Base-by-base conservation (phyloP, 768 basidiomycete species). In the Suillus paluster region DNA sequence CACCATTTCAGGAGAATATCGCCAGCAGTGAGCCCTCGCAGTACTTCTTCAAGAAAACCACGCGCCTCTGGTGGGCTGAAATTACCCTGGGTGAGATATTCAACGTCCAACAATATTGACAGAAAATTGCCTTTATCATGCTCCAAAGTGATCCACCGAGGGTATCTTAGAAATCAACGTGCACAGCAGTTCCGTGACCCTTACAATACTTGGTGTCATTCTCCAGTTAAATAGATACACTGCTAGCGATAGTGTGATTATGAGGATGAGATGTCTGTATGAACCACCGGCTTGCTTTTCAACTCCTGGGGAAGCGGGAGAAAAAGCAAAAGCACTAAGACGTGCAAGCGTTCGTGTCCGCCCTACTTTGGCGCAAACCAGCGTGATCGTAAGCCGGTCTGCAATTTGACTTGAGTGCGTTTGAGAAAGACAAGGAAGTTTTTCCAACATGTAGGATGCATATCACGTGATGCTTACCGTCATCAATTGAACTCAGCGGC, bases 311-410 rank as follows among this genome's bases (percentile, higher is more conserved):
- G 39, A 56, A 63, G 23, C 55, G 19, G 60, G 60, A 66, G 53
- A 70, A 70, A 30, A 73, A 71, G 72, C 64, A 36, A 70, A 49
- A 61, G 73, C 72, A 57, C 72, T 75, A 41, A 68, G 74, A 73
- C 70, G 68, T 64, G 33, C 70, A 74, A 50, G 64, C 57, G 52
- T 75, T 42, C 34, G 59, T 73, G 30, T 73, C 57, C 72, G 72
- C 72, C 68, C 72, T 75, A 56, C 72, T 75, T 75, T 75, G 72
- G 72, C 72, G 71, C 72, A 75, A 46, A 75, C 74, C 72, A 72
- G 59, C 49, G 38, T 63, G 46, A 38, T 27, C 42, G 19, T 58
- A 38, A 54, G 57, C 38, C 21, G 73, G 63, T 66, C 64, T 72
- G 72, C 65, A 73, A 73, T 73, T 73, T 73, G 72, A 73, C 72